Conservation (phyloP, 2,329 filamentous ascomycete species). For the Colletotrichum destructivum region DNA sequence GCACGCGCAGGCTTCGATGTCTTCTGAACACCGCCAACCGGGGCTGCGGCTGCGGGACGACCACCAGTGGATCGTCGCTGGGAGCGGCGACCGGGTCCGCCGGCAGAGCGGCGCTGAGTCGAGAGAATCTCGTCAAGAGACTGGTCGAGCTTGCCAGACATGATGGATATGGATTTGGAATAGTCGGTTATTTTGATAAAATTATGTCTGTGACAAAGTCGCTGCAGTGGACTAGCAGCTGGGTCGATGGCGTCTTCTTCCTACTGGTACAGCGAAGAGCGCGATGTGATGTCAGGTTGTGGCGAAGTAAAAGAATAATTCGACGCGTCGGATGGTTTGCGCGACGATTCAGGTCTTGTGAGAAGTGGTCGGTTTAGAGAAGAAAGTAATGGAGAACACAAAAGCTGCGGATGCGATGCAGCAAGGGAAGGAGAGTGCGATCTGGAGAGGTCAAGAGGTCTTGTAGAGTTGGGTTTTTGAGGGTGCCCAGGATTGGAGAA, state of each 20-base stretch:
- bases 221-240: slow-evolving; percentile 32
- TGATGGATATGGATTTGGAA: slow-evolving; percentile 60
- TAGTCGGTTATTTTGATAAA: neutral
- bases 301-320: slow-evolving; percentile 14
- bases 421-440: slow-evolving; percentile 14
- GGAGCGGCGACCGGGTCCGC: slow-evolving; percentile 61
- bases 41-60: slow-evolving; percentile 73
- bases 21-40: slow-evolving; percentile 91
- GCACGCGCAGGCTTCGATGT: slow-evolving; percentile 74
- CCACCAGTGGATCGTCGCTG: slow-evolving; percentile 67
- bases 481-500: slow-evolving; percentile 26
- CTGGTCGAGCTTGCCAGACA: slow-evolving; percentile 97
- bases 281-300: slow-evolving; percentile 26
- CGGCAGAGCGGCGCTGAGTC: slow-evolving; percentile 75
- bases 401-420: slow-evolving; percentile 27
- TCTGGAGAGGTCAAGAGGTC: slow-evolving; percentile 7
- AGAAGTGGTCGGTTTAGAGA: slow-evolving; percentile 20
- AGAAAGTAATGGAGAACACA: slow-evolving; percentile 20
- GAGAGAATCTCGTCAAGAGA: slow-evolving; percentile 98
- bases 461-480: slow-evolving; percentile 17
- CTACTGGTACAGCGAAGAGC: slow-evolving; percentile 13
- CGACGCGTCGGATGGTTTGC: slow-evolving; percentile 34
- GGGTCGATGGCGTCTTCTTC: slow-evolving; percentile 21
- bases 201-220: neutral
- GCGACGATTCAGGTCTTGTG: slow-evolving; percentile 17